Percentiles rank a stretch among this genome's conserved stretches.
phyloP scores from a whole-genome alignment of 345 rosid genomes.

The Pistacia vera region DNA sequence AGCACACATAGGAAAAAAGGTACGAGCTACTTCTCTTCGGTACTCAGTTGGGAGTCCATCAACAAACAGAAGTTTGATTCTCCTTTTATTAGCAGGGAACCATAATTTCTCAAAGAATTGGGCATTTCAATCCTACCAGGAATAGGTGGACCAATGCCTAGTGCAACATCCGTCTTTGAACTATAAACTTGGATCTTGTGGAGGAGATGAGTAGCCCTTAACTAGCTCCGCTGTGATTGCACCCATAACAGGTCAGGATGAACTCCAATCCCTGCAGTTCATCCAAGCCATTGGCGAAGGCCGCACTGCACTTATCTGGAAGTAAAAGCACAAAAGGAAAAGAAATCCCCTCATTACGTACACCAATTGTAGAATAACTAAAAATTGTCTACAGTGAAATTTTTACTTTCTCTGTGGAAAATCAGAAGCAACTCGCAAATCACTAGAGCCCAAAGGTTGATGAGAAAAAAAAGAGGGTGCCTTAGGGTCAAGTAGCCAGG shows the following conservation, averaged over 20 bases:
- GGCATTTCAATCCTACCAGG: slow-evolving; percentile 35
- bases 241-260: slow-evolving; percentile 27
- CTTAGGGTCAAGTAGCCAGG: slow-evolving; percentile 44
- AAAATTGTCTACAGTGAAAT: slow-evolving; percentile 3
- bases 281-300: slow-evolving; percentile 31
- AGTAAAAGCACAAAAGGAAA: background rate
- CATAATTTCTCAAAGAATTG: slow-evolving; percentile 32
- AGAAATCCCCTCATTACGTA: background rate
- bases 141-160: slow-evolving; percentile 24
- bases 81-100: slow-evolving; percentile 13
- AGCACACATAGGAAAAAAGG: slow-evolving; percentile 31
- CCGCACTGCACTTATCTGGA: slow-evolving; percentile 29
- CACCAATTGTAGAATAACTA: background rate
- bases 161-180: slow-evolving; percentile 34
- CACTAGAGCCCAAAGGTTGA: slow-evolving; percentile 18
- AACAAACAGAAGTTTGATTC: slow-evolving; percentile 57
- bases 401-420: slow-evolving; percentile 35
- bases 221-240: slow-evolving; percentile 33
- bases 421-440: slow-evolving; percentile 27
- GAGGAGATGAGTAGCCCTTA: slow-evolving; percentile 35
- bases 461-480: slow-evolving; percentile 23
- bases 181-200: slow-evolving; percentile 28
- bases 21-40: slow-evolving; percentile 75
- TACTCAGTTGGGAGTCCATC: slow-evolving; percentile 66
- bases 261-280: slow-evolving; percentile 25